Evolutionary conservation across 768 basidiomycete genomes (phyloP), one percentile per base, ranked within the genome.

Genomic region (Cystofilobasidium macerans): DNA sequence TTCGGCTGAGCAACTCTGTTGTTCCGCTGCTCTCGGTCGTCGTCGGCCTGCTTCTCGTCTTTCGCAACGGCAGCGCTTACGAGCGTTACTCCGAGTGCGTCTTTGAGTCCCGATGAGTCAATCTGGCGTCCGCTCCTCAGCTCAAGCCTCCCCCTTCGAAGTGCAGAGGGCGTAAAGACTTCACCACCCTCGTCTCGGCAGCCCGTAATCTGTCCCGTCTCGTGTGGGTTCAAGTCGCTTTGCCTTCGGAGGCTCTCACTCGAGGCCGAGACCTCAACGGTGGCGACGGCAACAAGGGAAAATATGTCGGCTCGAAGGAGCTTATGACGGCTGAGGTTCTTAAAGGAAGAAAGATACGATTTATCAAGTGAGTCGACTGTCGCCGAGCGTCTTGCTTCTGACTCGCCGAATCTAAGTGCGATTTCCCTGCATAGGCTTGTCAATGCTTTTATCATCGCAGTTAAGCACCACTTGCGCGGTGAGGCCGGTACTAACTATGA

Each of bases 21-120:
- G 83, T 92, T 2, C 92, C 92, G 1, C 77, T 95, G 60, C 81
- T 94, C 36, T 88, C 89, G 14, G 88, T 95, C 16, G 92, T 94
- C 70, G 91, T 93, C 60, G 92, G 90, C 70, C 80, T 95, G 65
- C 85, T 94, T 62, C 80, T 94, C 38, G 90, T 91, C 2, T 91
- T 90, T 75, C 82, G 89, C 42, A 72, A 72, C 30, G 58, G 65
- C 4, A 62, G 60, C 2, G 72, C 72, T 0, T 71, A 70, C 30
- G 35, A 53, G 35, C 36, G 54, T 12, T 64, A 64, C 61, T 61
- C 61, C 8, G 61, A 61, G 61, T 61, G 62, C 35, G 38, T 57
- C 54, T 0, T 35, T 42, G 9, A 56, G 22, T 26, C 16, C 30
- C 22, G 36, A 3, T 38, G 30, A 8, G 7, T 26, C 35, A 14